Base-by-base conservation (phyloP, 1,139 yeast species). In the Magnusiomyces fungicola region DNA sequence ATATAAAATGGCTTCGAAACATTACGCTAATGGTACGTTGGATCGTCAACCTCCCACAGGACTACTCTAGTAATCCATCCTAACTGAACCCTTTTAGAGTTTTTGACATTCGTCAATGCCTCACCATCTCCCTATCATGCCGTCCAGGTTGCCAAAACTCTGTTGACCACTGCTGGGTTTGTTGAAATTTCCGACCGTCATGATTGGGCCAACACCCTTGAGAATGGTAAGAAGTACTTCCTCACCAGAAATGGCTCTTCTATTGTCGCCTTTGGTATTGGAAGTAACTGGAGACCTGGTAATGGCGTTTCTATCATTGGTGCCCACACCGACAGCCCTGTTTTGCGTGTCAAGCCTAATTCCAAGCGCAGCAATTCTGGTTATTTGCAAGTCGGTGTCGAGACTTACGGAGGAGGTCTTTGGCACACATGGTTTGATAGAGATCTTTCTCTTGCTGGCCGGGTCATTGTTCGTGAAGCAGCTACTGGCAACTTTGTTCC, bases 81-180 rank as follows among this genome's bases (percentile, higher is more conserved):
- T 30, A 21, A 22, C 24, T 29, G n/a, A 27, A 12, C 24, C 22
- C 18, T 21, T 6, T 30, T 21, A 47, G 86, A 81, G 50, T 87
- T 90, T 61, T 72, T 90, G 49, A 75, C 79, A 52, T 92, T 83
- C 63, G 83, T 92, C 58, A 88, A 89, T 67, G 75, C 76, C 2
- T 84, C 96, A 0, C 97, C 97, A 27, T 84, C 97, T 0, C 97
- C 98, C 0, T 92, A 89, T 66, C 98, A 92, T 67, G 96, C 92
- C 1, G 96, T 90, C 2, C 75, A 78, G 46, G 74, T 77, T 25
- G 80, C 83, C 44, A 82, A 81, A 60, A 60, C 68, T 18, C 68
- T 74, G 50, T 73, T 92, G 39, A 49, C 63, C 2, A 63, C 68
- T 2, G 76, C 80, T n/a, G 95, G 95, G 0, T 90, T 87, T 63